These are phyloP conservation scores for Elasticomyces elasticus DNA, from an alignment of 495 filamentous ascomycete species.

Conservation along the genomic window DNA sequence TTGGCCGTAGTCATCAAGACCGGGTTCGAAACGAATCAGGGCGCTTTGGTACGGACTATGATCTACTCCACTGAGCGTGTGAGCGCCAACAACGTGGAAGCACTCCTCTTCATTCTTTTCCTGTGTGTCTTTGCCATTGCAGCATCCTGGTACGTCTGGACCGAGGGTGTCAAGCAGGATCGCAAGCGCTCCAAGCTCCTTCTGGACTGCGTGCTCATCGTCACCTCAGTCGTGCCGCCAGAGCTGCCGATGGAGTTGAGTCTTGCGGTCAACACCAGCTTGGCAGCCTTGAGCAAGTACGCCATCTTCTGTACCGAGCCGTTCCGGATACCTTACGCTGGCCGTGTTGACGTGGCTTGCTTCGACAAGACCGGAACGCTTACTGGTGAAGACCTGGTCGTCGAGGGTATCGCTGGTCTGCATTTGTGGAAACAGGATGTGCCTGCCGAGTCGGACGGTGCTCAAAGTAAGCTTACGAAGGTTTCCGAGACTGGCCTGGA, in stretches of 20 bases:
- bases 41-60: slow-evolving; percentile 96
- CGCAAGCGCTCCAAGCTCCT: slow-evolving; percentile 95
- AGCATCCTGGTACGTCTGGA: slow-evolving; percentile 99
- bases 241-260: slow-evolving; percentile 98
- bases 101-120: slow-evolving; percentile 92
- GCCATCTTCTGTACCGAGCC: slow-evolving; percentile 99
- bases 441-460: slow-evolving; percentile 65
- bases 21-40: slow-evolving; percentile 96
- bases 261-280: slow-evolving; percentile 95
- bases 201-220: slow-evolving; percentile 92
- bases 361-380: slow-evolving; percentile 98
- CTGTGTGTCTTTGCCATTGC: slow-evolving; percentile 91
- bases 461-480: slow-evolving; percentile 61
- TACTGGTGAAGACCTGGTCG: slow-evolving; percentile 92
- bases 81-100: slow-evolving; percentile 92
- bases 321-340: slow-evolving; percentile 97
- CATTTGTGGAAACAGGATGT: slow-evolving; percentile 55
- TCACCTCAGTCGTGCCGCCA: slow-evolving; percentile 94
- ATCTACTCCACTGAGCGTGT: slow-evolving; percentile 99
- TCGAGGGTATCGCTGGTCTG: slow-evolving; percentile 92
- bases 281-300: slow-evolving; percentile 85
- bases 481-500: slow-evolving; percentile 57
- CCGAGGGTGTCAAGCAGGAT: slow-evolving; percentile 84
- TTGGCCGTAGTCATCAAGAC: slow-evolving; percentile 94
- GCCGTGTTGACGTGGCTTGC: slow-evolving; percentile 90